Base-by-base conservation (phyloP, 2,329 filamentous ascomycete genomes). In the Pseudopyrenochaeta lycopersici region DNA sequence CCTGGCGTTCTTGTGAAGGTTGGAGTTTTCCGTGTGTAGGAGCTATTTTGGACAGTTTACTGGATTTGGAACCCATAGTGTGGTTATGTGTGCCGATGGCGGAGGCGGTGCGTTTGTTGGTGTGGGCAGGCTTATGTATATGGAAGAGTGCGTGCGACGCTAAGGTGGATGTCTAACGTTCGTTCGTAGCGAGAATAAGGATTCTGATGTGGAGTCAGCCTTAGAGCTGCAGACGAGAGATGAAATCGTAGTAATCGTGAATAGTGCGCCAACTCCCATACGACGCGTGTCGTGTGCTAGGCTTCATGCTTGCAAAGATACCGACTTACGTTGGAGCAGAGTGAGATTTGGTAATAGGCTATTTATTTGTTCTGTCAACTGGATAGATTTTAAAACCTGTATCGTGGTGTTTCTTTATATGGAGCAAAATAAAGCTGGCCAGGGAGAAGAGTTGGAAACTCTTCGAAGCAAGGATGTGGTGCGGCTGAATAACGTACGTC, bases 61-160 rank as follows among this genome's bases (percentile, higher is more conserved):
- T 64, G 30, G 61, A 49, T 49, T 71, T 71, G 31, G 71, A 72
- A 18, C 71, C 71, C 71, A 73, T 73, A 30, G 30, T 52, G 5
- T n/a, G 42, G 32, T 46, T 43, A n/a, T n/a, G n/a, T n/a, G 35
- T 18, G 18, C 17, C 4, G 45, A 43, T 29, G 35, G 14, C 14
- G 33, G n/a, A 18, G 43, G 9, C 18, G 23, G 20, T 31, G 39
- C n/a, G 6, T 41, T 53, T 31, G 18, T 20, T 14, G 35, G 12
- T 39, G 18, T 7, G 36, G 36, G n/a, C n/a, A 12, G 17, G 36
- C 15, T 29, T 23, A 17, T 23, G 39, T n/a, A n/a, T 15, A 14
- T 41, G 39, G 39, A 53, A 33, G 38, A n/a, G n/a, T n/a, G 50
- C 17, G 27, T 14, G 32, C 10, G 56, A 35, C 20, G 58, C 52